These are phyloP conservation scores for Chlamydomonas applanata DNA, from an alignment of 139 green algal species.

Conservation along the genomic window DNA sequence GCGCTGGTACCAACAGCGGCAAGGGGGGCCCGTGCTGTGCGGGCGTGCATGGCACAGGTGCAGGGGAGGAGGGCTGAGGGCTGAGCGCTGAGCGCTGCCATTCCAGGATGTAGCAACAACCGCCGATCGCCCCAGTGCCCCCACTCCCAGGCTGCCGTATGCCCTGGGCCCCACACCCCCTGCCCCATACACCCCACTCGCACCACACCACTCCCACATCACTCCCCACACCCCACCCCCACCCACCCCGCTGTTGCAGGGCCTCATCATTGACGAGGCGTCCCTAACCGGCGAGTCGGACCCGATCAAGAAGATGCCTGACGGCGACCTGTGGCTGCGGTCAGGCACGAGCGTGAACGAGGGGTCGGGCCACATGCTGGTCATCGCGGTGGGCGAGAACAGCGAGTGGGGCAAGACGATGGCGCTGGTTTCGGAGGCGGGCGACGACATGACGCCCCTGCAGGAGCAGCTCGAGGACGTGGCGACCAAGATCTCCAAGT, in stretches of 20 bases:
- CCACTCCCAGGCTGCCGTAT: too few species aligned
- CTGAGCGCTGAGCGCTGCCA: too few species aligned
- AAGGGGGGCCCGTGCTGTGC: too few species aligned
- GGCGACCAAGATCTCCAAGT: slow-evolving; percentile 89
- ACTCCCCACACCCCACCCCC: too few species aligned
- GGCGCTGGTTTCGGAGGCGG: slow-evolving; percentile 78
- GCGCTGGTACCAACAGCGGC: too few species aligned
- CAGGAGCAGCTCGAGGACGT: slow-evolving; percentile 89
- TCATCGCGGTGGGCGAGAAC: slow-evolving; percentile 73
- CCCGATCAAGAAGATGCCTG: slow-evolving; percentile 77
- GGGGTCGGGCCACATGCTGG: slow-evolving; percentile 72
- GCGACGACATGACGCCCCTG: slow-evolving; percentile 83
- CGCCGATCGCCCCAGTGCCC: too few species aligned
- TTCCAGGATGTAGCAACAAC: too few species aligned
- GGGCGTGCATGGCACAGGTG: too few species aligned
- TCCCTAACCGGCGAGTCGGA: slow-evolving; percentile 94
- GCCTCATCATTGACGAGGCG: slow-evolving; percentile 87
- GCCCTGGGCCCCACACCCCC: too few species aligned
- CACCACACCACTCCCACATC: too few species aligned
- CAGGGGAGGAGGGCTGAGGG: too few species aligned
- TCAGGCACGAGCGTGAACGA: slow-evolving; percentile 89
- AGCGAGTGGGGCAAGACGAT: slow-evolving; percentile 92
- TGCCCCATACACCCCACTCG: too few species aligned
- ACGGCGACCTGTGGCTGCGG: slow-evolving; percentile 72
- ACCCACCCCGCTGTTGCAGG: neutral